These are phyloP conservation scores for Aureobasidium sp. DNA, from an alignment of 2,329 filamentous ascomycete species.

Conservation along the genomic window DNA sequence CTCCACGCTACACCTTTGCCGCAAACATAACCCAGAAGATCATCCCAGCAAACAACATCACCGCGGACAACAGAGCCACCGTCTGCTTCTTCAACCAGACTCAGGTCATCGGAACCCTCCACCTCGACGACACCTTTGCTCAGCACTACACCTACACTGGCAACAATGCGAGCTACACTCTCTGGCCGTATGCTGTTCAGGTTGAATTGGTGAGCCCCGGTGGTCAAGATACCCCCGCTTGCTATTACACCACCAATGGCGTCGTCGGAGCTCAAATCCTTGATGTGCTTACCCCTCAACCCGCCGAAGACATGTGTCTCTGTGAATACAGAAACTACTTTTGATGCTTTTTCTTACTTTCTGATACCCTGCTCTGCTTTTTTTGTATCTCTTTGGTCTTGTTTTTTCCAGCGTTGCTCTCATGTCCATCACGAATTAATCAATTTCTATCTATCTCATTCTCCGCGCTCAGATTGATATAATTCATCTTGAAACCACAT, in stretches of 20 bases:
- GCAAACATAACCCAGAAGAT: constrained; percentile 48
- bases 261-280: constrained; percentile 30
- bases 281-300: constrained; percentile 30
- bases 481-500: too few species aligned
- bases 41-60: constrained; percentile 41
- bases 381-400: neutral
- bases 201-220: constrained; percentile 47
- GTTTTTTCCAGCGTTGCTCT: neutral
- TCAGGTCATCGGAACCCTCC: constrained; percentile 51
- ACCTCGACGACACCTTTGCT: constrained; percentile 30
- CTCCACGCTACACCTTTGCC: constrained; percentile 54
- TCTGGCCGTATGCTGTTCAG: constrained; percentile 55
- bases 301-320: constrained; percentile 33
- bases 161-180: constrained; percentile 27
- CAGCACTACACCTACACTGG: constrained; percentile 18
- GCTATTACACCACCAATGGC: constrained; percentile 39
- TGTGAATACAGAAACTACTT: constrained; percentile 41
- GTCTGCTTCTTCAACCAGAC: constrained; percentile 55
- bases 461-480: too few species aligned
- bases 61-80: constrained; percentile 39
- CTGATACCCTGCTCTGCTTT: neutral
- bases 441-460: neutral
- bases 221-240: constrained; percentile 47
- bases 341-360: neutral
- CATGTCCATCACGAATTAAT: neutral